phyloP scores from a whole-genome alignment of 257 asterid genomes.

The Penstemon davidsonii region DNA sequence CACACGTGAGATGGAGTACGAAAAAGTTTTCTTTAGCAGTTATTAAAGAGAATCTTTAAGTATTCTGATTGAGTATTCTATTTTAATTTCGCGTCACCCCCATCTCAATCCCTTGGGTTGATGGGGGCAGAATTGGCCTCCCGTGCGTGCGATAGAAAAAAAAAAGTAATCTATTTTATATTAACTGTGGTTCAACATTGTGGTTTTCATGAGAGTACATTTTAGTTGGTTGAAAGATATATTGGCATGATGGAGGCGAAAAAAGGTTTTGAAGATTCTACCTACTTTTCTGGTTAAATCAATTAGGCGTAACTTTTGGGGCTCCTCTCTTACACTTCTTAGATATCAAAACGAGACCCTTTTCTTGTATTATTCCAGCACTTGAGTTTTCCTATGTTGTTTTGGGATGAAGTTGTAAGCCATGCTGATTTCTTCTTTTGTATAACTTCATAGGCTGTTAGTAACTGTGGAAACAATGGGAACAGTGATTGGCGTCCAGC shows the following conservation, averaged over 20 bases:
- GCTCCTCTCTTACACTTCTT: constrained; percentile 14
- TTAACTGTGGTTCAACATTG: too few relatives aligned
- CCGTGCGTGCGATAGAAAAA: too few relatives aligned
- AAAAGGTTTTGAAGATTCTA: constrained; percentile 3
- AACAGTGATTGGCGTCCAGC: constrained; percentile 81
- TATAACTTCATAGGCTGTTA: constrained; percentile 56
- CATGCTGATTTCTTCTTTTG: constrained; percentile 23
- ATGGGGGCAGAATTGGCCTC: too few relatives aligned
- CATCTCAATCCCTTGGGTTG: too few relatives aligned
- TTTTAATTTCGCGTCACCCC: too few relatives aligned
- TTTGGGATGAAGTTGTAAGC: constrained; percentile 22
- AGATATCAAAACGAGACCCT: neutral
- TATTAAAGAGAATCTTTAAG: constrained; percentile 1
- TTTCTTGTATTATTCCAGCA: constrained; percentile 2
- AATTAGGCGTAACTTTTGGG: neutral
- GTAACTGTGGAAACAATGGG: constrained; percentile 50
- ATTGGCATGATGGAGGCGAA: constrained; percentile 17
- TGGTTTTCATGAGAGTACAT: neutral
- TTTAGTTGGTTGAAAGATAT: constrained; percentile 18
- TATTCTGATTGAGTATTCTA: too few relatives aligned
- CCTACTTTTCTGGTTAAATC: constrained; percentile 1
- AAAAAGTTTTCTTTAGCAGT: neutral
- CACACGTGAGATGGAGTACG: constrained; percentile 1
- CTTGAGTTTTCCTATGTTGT: constrained; percentile 13
- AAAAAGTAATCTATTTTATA: too few relatives aligned